Evolutionary conservation across 1,284 basidiomycete species (phyloP).

Genomic region (Calocybe gambosa): DNA sequence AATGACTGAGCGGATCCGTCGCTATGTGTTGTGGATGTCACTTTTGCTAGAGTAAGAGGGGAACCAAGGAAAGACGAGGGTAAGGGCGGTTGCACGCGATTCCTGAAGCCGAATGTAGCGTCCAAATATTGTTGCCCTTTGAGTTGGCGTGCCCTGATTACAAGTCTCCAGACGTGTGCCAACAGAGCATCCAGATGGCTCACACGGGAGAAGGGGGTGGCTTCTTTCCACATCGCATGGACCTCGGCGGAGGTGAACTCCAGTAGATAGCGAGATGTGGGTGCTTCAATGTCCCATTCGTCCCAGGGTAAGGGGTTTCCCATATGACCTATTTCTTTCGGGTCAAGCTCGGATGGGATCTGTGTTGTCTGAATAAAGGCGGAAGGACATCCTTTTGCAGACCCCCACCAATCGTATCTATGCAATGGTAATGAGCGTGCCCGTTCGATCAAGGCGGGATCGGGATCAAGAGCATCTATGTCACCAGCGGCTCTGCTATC

Average conservation of each 20-base stretch:
- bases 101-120: slow-evolving; percentile 22
- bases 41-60: slow-evolving; percentile 26
- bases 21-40: slow-evolving; percentile 8
- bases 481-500: slow-evolving; percentile 28
- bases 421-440: slow-evolving; percentile 27
- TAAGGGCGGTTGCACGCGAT: slow-evolving; percentile 26
- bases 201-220: slow-evolving; percentile 16
- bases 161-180: slow-evolving; percentile 34
- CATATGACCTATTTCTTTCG: slow-evolving; percentile 11
- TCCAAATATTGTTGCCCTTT: slow-evolving; percentile 17
- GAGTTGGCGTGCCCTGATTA: slow-evolving; percentile 29
- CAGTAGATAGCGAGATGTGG: slow-evolving; percentile 27
- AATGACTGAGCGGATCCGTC: slow-evolving; percentile 9
- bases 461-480: slow-evolving; percentile 23
- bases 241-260: slow-evolving; percentile 31
- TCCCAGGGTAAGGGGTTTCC: slow-evolving; percentile 31
- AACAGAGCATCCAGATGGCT: slow-evolving; percentile 39
- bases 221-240: slow-evolving; percentile 26
- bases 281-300: slow-evolving; percentile 28
- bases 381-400: slow-evolving; percentile 21
- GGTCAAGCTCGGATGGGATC: slow-evolving; percentile 18
- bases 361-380: slow-evolving; percentile 18
- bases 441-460: slow-evolving; percentile 21
- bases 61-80: slow-evolving; percentile 31
- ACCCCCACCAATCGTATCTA: slow-evolving; percentile 34